phyloP scores from a whole-genome alignment of 2,329 filamentous ascomycete genomes.

The Cryphonectria parasitica region DNA sequence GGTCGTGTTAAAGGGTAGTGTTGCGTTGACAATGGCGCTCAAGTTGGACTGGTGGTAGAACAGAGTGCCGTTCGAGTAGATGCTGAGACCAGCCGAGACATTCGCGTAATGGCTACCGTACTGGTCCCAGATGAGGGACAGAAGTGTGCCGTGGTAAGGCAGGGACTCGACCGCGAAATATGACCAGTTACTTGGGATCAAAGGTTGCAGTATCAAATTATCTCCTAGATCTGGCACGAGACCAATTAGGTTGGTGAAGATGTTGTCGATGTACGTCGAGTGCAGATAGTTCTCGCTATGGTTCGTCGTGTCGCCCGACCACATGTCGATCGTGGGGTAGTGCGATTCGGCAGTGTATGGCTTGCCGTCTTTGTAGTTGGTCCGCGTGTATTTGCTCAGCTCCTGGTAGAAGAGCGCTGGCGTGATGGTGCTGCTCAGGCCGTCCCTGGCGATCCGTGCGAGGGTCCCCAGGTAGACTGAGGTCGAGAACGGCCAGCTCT shows the following conservation, averaged over 20 bases:
- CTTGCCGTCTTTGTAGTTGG: neutral
- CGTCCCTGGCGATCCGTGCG: neutral
- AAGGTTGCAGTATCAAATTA: neutral
- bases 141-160: conserved; percentile 2
- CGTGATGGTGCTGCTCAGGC: neutral
- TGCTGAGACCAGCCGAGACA: conserved; percentile 1
- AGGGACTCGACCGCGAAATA: conserved; percentile 1
- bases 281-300: conserved; percentile 5
- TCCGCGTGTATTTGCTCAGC: neutral
- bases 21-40: neutral
- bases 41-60: neutral
- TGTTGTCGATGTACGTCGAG: conserved; percentile 6
- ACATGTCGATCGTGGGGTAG: neutral
- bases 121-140: conserved; percentile 3
- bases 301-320: neutral
- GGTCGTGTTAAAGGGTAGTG: neutral
- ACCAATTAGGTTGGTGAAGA: conserved; percentile 1
- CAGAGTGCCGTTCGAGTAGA: conserved; percentile 3
- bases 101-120: neutral
- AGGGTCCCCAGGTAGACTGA: neutral
- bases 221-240: neutral
- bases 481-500: conserved; percentile 2
- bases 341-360: neutral
- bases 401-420: neutral
- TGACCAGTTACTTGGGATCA: neutral